Percentiles rank a stretch among this genome's conserved stretches.
Evolutionary conservation across 2,329 filamentous ascomycete genomes (phyloP).

Genomic region (Didymella glomerata): DNA sequence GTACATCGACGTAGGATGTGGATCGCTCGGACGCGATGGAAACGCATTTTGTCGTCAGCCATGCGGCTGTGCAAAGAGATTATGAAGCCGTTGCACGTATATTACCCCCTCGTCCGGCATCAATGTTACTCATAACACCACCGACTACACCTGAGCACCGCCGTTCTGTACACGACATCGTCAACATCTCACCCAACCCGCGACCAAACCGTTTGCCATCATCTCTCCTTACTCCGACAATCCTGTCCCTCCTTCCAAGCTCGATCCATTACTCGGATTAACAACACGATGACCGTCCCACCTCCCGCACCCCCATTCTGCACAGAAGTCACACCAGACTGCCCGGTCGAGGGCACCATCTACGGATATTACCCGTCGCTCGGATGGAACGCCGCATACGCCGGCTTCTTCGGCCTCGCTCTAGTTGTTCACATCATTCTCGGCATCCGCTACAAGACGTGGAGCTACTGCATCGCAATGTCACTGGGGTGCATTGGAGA

Average conservation of each 20-base stretch:
- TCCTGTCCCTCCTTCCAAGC: background rate
- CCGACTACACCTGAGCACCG: background rate
- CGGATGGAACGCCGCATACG: constrained; percentile 60
- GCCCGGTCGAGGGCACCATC: constrained; percentile 57
- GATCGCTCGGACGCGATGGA: background rate
- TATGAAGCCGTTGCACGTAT: background rate
- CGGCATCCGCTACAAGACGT: constrained; percentile 61
- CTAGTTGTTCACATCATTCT: constrained; percentile 59
- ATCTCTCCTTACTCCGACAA: background rate
- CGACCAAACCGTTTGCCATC: background rate
- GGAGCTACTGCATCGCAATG: constrained; percentile 62
- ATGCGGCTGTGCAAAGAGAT: background rate
- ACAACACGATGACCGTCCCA: constrained; percentile 7
- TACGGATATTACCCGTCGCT: constrained; percentile 63
- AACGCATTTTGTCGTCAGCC: background rate
- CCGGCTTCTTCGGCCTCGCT: constrained; percentile 59
- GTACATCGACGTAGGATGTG: background rate
- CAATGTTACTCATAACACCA: background rate
- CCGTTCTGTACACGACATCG: background rate
- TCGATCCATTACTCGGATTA: background rate
- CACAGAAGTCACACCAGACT: constrained; percentile 35
- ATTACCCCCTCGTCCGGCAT: background rate
- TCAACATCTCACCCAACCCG: background rate
- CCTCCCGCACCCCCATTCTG: constrained; percentile 26
- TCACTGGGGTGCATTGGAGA: constrained; percentile 59